Percentiles rank a stretch among this genome's conserved stretches.
Conservation (phyloP, 2,329 filamentous ascomycete species). For the Botrytis cinerea region DNA sequence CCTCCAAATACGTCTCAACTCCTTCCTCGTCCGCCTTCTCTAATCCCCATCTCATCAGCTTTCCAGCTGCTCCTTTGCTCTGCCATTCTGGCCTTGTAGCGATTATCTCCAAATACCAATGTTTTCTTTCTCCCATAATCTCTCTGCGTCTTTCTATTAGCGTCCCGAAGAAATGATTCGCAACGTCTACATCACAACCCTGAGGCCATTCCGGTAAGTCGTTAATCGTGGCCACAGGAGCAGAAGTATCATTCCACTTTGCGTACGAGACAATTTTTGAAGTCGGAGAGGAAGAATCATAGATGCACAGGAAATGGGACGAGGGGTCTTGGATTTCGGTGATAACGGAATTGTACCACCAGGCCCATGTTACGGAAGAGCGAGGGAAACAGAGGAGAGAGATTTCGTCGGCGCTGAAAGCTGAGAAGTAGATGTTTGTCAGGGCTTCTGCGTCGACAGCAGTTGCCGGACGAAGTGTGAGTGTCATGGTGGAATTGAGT, state of each 20-base stretch:
- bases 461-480: slow-evolving; percentile 45
- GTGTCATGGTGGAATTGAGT: slow-evolving; percentile 29
- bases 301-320: slow-evolving; percentile 46
- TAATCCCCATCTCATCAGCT: slow-evolving; percentile 52
- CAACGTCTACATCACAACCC: slow-evolving; percentile 44
- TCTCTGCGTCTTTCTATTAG: slow-evolving; percentile 43
- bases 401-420: slow-evolving; percentile 47
- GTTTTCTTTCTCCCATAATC: slow-evolving; percentile 47
- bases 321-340: slow-evolving; percentile 47
- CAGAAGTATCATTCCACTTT: slow-evolving; percentile 48
- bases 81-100: slow-evolving; percentile 48
- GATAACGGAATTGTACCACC: slow-evolving; percentile 44
- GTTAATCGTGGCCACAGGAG: slow-evolving; percentile 33
- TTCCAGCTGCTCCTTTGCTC: slow-evolving; percentile 49
- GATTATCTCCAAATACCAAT: slow-evolving; percentile 54
- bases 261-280: slow-evolving; percentile 48
- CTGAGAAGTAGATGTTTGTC: slow-evolving; percentile 48
- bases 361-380: slow-evolving; percentile 35
- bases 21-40: slow-evolving; percentile 48
- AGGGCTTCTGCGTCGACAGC: slow-evolving; percentile 47
- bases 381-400: slow-evolving; percentile 45
- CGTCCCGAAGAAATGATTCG: slow-evolving; percentile 46
- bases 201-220: slow-evolving; percentile 45
- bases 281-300: slow-evolving; percentile 38
- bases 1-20: slow-evolving; percentile 52